Evolutionary conservation across 306 rosid genomes (phyloP).

Genomic region (Malus domestica): DNA sequence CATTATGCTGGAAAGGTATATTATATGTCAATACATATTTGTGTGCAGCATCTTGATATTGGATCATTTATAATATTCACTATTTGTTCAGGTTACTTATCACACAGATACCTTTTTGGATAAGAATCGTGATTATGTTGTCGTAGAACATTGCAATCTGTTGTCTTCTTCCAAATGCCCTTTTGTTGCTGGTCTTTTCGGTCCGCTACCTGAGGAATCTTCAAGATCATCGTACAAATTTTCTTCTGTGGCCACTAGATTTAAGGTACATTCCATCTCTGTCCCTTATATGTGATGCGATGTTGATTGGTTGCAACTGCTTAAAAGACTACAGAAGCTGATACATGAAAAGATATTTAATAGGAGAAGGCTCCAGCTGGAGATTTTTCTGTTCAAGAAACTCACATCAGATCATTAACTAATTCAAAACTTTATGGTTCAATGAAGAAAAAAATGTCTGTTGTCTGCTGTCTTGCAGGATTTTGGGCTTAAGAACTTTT

Average conservation of each 20-base stretch:
- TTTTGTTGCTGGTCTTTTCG: slow-evolving; percentile 70
- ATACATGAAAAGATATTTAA: not conserved
- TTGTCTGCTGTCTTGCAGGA: not conserved
- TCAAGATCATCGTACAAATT: slow-evolving; percentile 89
- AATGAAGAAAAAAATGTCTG: not conserved
- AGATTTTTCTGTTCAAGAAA: not conserved
- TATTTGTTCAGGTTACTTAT: slow-evolving; percentile 69
- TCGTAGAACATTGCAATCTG: slow-evolving; percentile 84
- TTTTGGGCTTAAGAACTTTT: no score
- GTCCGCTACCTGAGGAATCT: slow-evolving; percentile 66
- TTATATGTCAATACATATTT: slow-evolving; percentile 9
- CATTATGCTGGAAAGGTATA: slow-evolving; percentile 99
- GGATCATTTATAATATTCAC: slow-evolving; percentile 8
- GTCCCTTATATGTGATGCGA: not conserved
- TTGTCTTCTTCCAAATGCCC: slow-evolving; percentile 77
- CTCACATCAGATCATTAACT: not conserved
- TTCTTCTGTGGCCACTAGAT: slow-evolving; percentile 92
- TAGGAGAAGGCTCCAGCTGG: not conserved
- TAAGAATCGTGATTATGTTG: slow-evolving; percentile 96
- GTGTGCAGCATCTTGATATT: not conserved
- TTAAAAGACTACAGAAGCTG: not conserved
- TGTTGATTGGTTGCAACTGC: not conserved
- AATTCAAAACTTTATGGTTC: not conserved
- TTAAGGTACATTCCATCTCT: slow-evolving; percentile 52
- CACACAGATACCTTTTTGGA: slow-evolving; percentile 85